Evolutionary conservation across 495 filamentous ascomycete species (phyloP).

Genomic region (Xylaria intraflava): DNA sequence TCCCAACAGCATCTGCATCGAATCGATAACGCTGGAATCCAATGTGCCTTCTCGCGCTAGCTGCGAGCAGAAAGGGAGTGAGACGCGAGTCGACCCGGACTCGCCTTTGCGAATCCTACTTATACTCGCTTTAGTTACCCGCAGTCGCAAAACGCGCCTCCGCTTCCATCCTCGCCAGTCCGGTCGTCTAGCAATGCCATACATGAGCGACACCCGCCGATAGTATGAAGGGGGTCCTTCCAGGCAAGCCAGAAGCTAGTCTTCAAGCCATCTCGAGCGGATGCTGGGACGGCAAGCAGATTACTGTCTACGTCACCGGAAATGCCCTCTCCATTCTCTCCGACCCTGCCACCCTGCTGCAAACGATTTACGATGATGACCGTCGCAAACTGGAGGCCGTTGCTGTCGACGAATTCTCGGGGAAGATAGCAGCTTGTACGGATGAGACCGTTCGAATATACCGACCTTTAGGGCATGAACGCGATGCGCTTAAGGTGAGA

Average conservation of each 20-base stretch:
- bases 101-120: background rate
- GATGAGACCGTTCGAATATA: slow-evolving; percentile 66
- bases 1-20: too few relatives aligned
- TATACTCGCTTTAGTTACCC: too few relatives aligned
- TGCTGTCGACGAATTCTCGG: slow-evolving; percentile 69
- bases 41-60: too few relatives aligned
- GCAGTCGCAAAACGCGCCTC: slow-evolving; percentile 8
- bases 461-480: slow-evolving; percentile 63
- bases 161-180: background rate
- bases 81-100: background rate
- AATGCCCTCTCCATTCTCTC: slow-evolving; percentile 77
- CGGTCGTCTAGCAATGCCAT: slow-evolving; percentile 21
- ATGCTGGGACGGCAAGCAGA: slow-evolving; percentile 70
- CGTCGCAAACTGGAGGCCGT: slow-evolving; percentile 63
- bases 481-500: slow-evolving; percentile 60
- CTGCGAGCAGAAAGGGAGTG: background rate
- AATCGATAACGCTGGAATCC: too few relatives aligned
- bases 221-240: slow-evolving; percentile 72
- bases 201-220: slow-evolving; percentile 20
- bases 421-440: slow-evolving; percentile 75
- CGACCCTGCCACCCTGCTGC: slow-evolving; percentile 66
- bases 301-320: slow-evolving; percentile 91
- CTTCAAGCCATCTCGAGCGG: slow-evolving; percentile 85
- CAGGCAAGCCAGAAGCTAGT: slow-evolving; percentile 81
- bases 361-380: slow-evolving; percentile 87